A percentile compares a stretch with the other conserved stretches of the same genome.
These are phyloP conservation scores for Celoporthe dispersa DNA, from an alignment of 2,329 filamentous ascomycete genomes.

Conservation along the genomic window DNA sequence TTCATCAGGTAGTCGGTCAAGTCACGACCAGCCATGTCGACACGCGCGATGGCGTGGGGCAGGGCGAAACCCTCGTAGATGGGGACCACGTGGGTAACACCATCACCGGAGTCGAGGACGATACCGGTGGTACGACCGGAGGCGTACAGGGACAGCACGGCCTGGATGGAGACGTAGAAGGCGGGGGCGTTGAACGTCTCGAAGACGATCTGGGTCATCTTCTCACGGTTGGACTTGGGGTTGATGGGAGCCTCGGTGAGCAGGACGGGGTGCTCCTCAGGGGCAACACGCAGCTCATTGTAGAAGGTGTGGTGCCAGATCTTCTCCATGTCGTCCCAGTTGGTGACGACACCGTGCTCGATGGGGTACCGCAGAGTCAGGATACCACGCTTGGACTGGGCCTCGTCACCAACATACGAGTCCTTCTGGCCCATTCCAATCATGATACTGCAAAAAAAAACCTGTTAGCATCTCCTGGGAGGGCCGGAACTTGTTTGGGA, in stretches of 20 bases:
- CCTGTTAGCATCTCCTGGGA: constrained; percentile 18
- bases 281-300: constrained; percentile 99
- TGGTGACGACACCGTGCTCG: constrained; percentile 99
- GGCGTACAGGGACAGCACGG: constrained; percentile 97
- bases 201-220: constrained; percentile 99
- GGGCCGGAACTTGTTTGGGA: constrained; percentile 55
- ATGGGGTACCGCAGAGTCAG: constrained; percentile 99
- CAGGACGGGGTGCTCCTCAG: constrained; percentile 99
- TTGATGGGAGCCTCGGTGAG: constrained; percentile 99
- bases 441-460: constrained; percentile 73
- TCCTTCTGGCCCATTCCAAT: constrained; percentile 99
- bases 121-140: constrained; percentile 99
- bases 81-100: constrained; percentile 99
- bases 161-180: constrained; percentile 99
- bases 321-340: constrained; percentile 99
- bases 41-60: constrained; percentile 99
- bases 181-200: constrained; percentile 99
- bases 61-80: constrained; percentile 99
- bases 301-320: constrained; percentile 99
- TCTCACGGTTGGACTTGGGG: constrained; percentile 99
- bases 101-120: constrained; percentile 99
- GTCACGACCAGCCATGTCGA: constrained; percentile 99
- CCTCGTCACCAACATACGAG: constrained; percentile 99
- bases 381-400: constrained; percentile 99
- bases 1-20: constrained; percentile 99